Conservation (phyloP, 2,329 filamentous ascomycete genomes). For the Clonostachys solani region DNA sequence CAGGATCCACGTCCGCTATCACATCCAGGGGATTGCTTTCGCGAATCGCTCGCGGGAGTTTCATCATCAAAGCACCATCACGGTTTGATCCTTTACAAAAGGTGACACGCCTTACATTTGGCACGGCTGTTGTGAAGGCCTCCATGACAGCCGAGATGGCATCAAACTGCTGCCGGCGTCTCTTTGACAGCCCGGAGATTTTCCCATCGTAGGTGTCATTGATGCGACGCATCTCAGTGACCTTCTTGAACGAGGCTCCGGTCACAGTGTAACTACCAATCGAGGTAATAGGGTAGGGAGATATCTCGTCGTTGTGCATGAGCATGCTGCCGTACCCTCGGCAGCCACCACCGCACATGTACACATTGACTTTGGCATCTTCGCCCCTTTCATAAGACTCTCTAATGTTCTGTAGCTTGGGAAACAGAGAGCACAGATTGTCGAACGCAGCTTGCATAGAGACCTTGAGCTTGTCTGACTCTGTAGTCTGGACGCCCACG, state of each 20-base stretch:
- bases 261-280: conserved; percentile 74
- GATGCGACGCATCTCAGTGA: conserved; percentile 42
- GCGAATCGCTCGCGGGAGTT: conserved; percentile 53
- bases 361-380: conserved; percentile 58
- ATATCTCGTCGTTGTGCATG: conserved; percentile 69
- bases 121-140: conserved; percentile 65
- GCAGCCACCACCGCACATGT: conserved; percentile 87
- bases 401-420: conserved; percentile 36
- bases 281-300: conserved; percentile 78
- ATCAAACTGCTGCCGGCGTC: conserved; percentile 76
- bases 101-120: conserved; percentile 66
- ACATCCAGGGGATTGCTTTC: conserved; percentile 60
- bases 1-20: conserved; percentile 12
- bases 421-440: conserved; percentile 42
- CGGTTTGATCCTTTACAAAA: conserved; percentile 88
- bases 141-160: conserved; percentile 80
- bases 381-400: conserved; percentile 24
- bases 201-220: conserved; percentile 48
- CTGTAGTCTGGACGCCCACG: conserved; percentile 31
- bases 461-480: conserved; percentile 49
- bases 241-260: conserved; percentile 54
- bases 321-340: conserved; percentile 87
- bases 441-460: conserved; percentile 59
- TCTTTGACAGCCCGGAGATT: conserved; percentile 75
- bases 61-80: conserved; percentile 77